Evolutionary conservation across 75 land plant genomes (phyloP).

Genomic region (Cunninghamia lanceolata): DNA sequence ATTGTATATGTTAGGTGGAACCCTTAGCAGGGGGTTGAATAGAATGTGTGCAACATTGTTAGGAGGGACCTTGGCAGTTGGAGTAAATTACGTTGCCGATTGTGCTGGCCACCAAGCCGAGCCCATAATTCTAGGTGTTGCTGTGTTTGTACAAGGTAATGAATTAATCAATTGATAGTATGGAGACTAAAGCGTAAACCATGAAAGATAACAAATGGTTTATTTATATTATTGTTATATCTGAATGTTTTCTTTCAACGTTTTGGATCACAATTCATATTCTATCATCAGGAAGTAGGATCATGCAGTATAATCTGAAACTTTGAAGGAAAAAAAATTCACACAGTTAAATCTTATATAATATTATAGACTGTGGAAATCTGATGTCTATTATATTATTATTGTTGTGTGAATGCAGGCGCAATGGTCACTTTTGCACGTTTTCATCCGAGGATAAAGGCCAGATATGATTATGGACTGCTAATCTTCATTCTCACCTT

Average conservation of each 20-base stretch:
- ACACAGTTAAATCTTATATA: too few relatives aligned
- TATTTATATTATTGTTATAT: not conserved
- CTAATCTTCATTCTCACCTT: slow-evolving; percentile 67
- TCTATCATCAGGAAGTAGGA: too few relatives aligned
- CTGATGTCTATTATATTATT: too few relatives aligned
- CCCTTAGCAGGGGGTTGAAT: slow-evolving; percentile 67
- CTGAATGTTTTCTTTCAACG: too few relatives aligned
- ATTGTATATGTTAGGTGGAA: slow-evolving; percentile 40
- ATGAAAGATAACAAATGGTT: not conserved
- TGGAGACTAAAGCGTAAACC: too few relatives aligned
- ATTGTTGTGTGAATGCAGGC: slow-evolving; percentile 27
- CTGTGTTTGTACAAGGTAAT: slow-evolving; percentile 56
- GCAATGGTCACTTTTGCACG: slow-evolving; percentile 51
- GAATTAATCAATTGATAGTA: not conserved
- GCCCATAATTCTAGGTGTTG: slow-evolving; percentile 53
- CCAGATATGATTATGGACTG: slow-evolving; percentile 58
- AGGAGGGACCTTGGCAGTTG: slow-evolving; percentile 53
- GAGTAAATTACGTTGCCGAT: slow-evolving; percentile 40
- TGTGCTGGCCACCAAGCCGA: slow-evolving; percentile 24
- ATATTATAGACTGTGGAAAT: too few relatives aligned
- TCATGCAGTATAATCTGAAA: too few relatives aligned
- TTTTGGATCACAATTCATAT: too few relatives aligned
- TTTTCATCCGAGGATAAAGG: slow-evolving; percentile 47
- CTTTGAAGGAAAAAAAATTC: too few relatives aligned
- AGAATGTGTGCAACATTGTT: slow-evolving; percentile 66